These are phyloP conservation scores for Saccharum spontaneum DNA, from an alignment of 176 grass and related monocot genomes.

Conservation along the genomic window DNA sequence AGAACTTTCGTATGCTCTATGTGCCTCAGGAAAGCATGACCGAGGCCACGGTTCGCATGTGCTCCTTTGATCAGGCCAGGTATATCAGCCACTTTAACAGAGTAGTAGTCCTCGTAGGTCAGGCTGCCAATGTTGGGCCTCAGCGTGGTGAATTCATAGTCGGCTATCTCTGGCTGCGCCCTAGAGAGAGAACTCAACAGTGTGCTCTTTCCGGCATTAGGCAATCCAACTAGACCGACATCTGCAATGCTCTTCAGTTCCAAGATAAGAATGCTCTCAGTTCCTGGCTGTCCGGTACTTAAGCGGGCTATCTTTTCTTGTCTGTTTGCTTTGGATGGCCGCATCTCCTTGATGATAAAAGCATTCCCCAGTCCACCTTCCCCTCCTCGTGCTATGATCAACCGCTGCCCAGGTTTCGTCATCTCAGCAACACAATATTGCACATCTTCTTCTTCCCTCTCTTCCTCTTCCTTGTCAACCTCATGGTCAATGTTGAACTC, in stretches of 20 bases:
- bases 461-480: background rate
- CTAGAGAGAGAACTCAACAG: slow-evolving; percentile 69
- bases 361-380: slow-evolving; percentile 76
- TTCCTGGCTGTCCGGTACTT: slow-evolving; percentile 53
- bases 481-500: slow-evolving; percentile 20
- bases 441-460: slow-evolving; percentile 41
- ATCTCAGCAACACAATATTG: slow-evolving; percentile 73
- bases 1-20: slow-evolving; percentile 88
- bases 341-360: slow-evolving; percentile 40
- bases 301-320: slow-evolving; percentile 36
- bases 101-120: slow-evolving; percentile 67
- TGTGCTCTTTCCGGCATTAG: slow-evolving; percentile 86
- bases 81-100: slow-evolving; percentile 79
- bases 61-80: slow-evolving; percentile 86
- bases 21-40: slow-evolving; percentile 90
- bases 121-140: slow-evolving; percentile 81
- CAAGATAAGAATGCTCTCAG: slow-evolving; percentile 67
- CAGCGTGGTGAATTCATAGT: slow-evolving; percentile 83
- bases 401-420: slow-evolving; percentile 61
- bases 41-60: slow-evolving; percentile 72
- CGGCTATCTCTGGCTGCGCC: slow-evolving; percentile 62
- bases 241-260: slow-evolving; percentile 93
- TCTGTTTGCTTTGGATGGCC: slow-evolving; percentile 33
- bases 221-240: slow-evolving; percentile 80
- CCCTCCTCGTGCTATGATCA: slow-evolving; percentile 72